A percentile compares a stretch with the other conserved stretches of the same genome.
Conservation (phyloP, 352 stramenopile species). For the Blastocystis hominis region DNA sequence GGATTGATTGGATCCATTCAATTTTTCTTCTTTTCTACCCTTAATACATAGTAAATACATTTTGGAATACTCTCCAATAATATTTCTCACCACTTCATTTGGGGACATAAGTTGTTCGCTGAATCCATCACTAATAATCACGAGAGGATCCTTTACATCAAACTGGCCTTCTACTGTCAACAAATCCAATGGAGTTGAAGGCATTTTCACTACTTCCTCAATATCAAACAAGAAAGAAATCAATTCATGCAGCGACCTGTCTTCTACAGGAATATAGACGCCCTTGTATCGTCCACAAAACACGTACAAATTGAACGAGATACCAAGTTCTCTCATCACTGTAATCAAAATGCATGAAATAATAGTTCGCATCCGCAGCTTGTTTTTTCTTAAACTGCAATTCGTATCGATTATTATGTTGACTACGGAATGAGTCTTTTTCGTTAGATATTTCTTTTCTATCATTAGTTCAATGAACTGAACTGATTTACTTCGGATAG, state of each 20-base stretch:
- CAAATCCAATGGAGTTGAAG: slow-evolving; percentile 29
- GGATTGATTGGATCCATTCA: background rate
- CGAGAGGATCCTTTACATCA: background rate
- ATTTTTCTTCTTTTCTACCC: background rate
- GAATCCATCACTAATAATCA: background rate
- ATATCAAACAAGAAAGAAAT: slow-evolving; percentile 3
- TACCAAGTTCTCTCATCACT: background rate
- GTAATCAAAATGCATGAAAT: background rate
- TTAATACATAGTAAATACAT: background rate
- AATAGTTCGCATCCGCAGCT: background rate
- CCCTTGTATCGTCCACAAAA: background rate
- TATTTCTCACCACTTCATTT: background rate
- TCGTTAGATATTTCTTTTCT: background rate
- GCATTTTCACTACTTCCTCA: background rate
- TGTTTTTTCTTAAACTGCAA: background rate
- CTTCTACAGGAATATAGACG: background rate
- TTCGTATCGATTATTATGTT: slow-evolving; percentile 17
- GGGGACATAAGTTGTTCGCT: slow-evolving; percentile 27
- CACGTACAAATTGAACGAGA: background rate
- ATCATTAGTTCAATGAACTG: background rate
- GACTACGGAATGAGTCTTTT: background rate
- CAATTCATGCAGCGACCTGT: background rate
- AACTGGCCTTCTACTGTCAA: background rate
- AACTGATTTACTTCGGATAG: background rate
- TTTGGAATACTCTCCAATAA: background rate